Percentiles rank a stretch among this genome's conserved stretches.
These are phyloP conservation scores for Berberis thunbergii DNA, from an alignment of 164 flowering plant genomes.

Conservation along the genomic window DNA sequence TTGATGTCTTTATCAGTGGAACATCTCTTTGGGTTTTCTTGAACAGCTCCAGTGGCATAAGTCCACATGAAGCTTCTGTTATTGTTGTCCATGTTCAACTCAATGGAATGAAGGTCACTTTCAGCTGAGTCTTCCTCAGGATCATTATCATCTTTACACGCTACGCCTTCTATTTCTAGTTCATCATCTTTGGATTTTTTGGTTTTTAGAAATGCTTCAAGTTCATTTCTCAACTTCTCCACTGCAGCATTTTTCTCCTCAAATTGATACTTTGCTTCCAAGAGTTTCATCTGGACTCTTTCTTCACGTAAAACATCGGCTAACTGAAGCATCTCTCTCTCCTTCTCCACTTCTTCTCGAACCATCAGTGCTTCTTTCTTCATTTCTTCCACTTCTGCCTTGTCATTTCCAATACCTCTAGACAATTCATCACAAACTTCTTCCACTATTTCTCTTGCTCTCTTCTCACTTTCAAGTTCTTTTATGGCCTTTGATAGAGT, in stretches of 20 bases:
- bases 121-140: conserved; percentile 36
- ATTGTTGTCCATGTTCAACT: conserved; percentile 50
- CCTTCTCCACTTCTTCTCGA: conserved; percentile 69
- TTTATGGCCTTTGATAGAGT: conserved; percentile 44
- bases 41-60: conserved; percentile 18
- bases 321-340: conserved; percentile 79
- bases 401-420: conserved; percentile 58
- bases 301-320: conserved; percentile 78
- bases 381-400: conserved; percentile 51
- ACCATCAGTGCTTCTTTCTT: conserved; percentile 52
- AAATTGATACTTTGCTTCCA: conserved; percentile 72
- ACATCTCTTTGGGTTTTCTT: conserved; percentile 23
- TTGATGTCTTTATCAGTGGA: conserved; percentile 31
- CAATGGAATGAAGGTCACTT: conserved; percentile 79
- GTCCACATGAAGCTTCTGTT: conserved; percentile 46
- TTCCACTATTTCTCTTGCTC: conserved; percentile 56
- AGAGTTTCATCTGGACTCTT: conserved; percentile 74
- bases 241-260: conserved; percentile 83
- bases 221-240: conserved; percentile 55
- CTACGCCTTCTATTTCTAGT: conserved; percentile 40
- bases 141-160: conserved; percentile 16
- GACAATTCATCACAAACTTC: conserved; percentile 74
- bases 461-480: conserved; percentile 73
- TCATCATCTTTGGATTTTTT: conserved; percentile 34
- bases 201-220: conserved; percentile 42